Base-by-base conservation (phyloP, 345 rosid species). In the Litchi chinensis region DNA sequence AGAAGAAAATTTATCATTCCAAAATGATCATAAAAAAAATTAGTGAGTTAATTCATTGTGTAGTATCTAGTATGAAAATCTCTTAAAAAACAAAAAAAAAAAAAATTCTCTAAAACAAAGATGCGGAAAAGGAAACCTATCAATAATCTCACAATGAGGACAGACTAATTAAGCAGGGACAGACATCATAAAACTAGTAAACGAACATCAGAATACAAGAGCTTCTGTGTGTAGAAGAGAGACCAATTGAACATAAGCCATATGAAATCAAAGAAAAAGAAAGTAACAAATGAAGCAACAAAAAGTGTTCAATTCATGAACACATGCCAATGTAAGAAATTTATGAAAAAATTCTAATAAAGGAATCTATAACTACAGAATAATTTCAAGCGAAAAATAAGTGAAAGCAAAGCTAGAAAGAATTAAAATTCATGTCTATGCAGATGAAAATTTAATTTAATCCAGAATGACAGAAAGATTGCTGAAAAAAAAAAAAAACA, bases 401-500 rank as follows among this genome's bases (percentile, higher is more conserved):
- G 5, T 46, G 73, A 39, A 70, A 48, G 9, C 7, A 46, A 70
- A n/a, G n/a, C 10, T 46, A 22, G 22, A 22, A 44, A 54, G 37
- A 71, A 71, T 2, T 28, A 28, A 32, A 24, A 22, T 46, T 50
- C 44, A 22, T 22, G n/a, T 37, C 73, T 22, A 48, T 24, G 18
- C 59, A 22, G 22, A 26, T 26, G 28, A 26, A 26, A 26, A 26
- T 24, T 32, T 28, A 46, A 70, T 44, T 44, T 70, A 70, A 24
- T 70, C 73, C n/a, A 5, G 10, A 15, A 70, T 70, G 44, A 11
- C 26, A 13, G 56, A 71, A 28, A 72, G 32, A 52, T 71, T 71
- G 43, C 60, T n/a, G 50, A 73, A 19, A 28, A 72, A 16, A 19
- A 28, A 72, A 16, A 37, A 6, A 46, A 18, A 74, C 28, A 62